Conservation (phyloP, 257 asterid species). For the Echites panduratus region DNA sequence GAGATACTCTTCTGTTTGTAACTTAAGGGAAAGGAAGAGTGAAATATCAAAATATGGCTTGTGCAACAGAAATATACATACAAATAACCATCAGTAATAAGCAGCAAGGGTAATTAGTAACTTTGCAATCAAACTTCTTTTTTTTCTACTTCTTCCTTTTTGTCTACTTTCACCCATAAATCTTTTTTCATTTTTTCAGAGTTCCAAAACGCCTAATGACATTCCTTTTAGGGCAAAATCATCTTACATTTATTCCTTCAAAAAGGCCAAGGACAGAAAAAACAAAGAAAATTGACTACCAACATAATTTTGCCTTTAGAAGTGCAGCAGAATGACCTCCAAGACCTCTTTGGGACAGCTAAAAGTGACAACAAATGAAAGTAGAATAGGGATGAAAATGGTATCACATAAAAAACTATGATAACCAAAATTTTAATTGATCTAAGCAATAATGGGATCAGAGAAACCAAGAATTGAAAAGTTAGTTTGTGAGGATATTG, state of each 20-base stretch:
- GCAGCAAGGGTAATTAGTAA: not conserved
- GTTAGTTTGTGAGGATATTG: slow-evolving; percentile 31
- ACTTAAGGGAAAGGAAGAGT: slow-evolving; percentile 36
- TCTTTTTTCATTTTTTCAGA: not conserved
- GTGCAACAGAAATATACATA: slow-evolving; percentile 1
- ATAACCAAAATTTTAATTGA: not conserved
- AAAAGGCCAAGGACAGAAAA: not conserved
- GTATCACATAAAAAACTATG: not conserved
- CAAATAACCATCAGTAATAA: not conserved
- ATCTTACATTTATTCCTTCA: not conserved
- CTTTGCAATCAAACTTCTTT: not conserved
- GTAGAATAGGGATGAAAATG: not conserved
- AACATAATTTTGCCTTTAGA: not conserved
- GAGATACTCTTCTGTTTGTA: slow-evolving; percentile 35
- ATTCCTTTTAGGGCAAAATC: not conserved
- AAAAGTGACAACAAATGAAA: not conserved
- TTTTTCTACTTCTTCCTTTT: not conserved
- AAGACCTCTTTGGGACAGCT: not conserved
- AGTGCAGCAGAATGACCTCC: not conserved
- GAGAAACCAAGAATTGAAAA: not conserved
- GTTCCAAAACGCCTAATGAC: not conserved
- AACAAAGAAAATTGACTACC: not conserved
- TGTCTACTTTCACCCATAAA: not conserved
- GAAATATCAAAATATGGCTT: slow-evolving; percentile 10
- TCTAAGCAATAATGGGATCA: not conserved